A percentile compares a stretch with the other conserved stretches of the same genome.
phyloP scores from a whole-genome alignment of 1,139 yeast genomes.

The Dujonia santamariae region DNA sequence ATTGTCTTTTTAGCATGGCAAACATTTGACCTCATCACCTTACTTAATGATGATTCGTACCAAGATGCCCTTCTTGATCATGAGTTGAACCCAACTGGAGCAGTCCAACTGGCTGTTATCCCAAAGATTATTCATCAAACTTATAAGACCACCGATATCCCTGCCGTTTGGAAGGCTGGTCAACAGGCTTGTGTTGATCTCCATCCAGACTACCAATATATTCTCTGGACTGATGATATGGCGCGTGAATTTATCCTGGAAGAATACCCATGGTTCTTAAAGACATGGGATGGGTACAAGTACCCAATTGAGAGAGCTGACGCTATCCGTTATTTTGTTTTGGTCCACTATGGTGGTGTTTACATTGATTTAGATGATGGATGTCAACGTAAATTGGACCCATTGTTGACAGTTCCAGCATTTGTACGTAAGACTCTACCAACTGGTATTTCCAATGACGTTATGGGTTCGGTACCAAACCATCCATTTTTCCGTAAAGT shows the following conservation, averaged over 20 bases:
- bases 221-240: conserved; percentile 87
- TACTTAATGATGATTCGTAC: conserved; percentile 69
- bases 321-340: conserved; percentile 84
- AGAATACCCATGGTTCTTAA: conserved; percentile 82
- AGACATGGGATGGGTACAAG: conserved; percentile 72
- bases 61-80: conserved; percentile 57
- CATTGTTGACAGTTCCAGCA: conserved; percentile 76
- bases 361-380: conserved; percentile 91
- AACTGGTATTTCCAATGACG: conserved; percentile 89
- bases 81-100: conserved; percentile 52
- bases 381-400: conserved; percentile 74
- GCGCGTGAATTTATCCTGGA: conserved; percentile 74
- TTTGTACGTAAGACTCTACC: conserved; percentile 87
- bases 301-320: conserved; percentile 90
- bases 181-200: conserved; percentile 72
- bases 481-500: conserved; percentile 83
- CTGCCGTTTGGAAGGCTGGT: conserved; percentile 77
- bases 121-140: conserved; percentile 95
- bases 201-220: conserved; percentile 86
- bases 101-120: conserved; percentile 49
- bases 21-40: conserved; percentile 71
- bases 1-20: conserved; percentile 57
- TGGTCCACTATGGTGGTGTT: conserved; percentile 83
- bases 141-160: conserved; percentile 73
- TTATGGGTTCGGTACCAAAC: conserved; percentile 83